Evolutionary conservation across 169 alveolate genomes (phyloP).

Genomic region (Theileria equi): DNA sequence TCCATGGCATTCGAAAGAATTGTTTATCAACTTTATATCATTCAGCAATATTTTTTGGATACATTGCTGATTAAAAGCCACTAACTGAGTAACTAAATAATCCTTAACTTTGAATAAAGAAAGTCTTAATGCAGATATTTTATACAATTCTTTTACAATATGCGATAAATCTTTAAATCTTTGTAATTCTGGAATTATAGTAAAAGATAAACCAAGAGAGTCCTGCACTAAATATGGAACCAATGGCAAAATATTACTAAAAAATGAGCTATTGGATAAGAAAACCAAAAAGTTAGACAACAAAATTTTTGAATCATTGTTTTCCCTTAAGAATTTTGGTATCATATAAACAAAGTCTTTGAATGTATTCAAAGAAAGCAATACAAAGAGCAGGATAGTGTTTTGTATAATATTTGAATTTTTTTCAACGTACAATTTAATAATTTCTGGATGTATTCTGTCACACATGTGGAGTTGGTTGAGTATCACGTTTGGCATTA

Average conservation of each 20-base stretch:
- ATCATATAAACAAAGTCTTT: slow-evolving; percentile 38
- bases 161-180: background rate
- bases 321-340: slow-evolving; percentile 5
- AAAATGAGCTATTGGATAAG: slow-evolving; percentile 34
- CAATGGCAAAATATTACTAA: slow-evolving; percentile 5
- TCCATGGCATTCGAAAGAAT: slow-evolving; percentile 7
- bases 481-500: slow-evolving; percentile 14
- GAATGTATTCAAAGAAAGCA: slow-evolving; percentile 24
- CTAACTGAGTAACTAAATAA: slow-evolving; percentile 35
- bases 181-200: background rate
- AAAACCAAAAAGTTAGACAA: slow-evolving; percentile 15
- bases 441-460: background rate
- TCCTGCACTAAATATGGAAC: slow-evolving; percentile 38
- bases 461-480: no score
- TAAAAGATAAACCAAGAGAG: background rate
- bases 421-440: slow-evolving; percentile 6
- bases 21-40: slow-evolving; percentile 6
- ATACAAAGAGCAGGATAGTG: slow-evolving; percentile 22
- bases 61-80: slow-evolving; percentile 50
- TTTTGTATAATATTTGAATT: slow-evolving; percentile 14
- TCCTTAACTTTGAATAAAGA: slow-evolving; percentile 44
- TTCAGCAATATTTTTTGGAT: slow-evolving; percentile 34
- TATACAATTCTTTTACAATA: slow-evolving; percentile 19
- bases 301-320: slow-evolving; percentile 15
- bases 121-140: slow-evolving; percentile 3